Evolutionary conservation across 2,329 filamentous ascomycete genomes (phyloP).

Genomic region (Xylaria sp.): DNA sequence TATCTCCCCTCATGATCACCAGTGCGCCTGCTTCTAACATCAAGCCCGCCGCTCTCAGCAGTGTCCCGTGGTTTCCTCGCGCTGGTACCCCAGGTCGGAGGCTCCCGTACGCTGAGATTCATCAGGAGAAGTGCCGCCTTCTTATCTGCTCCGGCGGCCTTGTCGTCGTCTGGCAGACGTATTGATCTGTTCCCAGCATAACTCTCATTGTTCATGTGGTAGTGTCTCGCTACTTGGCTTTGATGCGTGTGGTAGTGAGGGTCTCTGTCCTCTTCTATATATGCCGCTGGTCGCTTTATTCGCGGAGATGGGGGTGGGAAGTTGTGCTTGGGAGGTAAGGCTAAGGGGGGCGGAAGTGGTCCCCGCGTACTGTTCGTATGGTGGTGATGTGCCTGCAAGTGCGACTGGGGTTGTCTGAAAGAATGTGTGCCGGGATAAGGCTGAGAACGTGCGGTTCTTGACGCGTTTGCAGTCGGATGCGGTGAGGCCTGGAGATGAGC

Average conservation of each 20-base stretch:
- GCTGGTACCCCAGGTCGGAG: slow-evolving; percentile 16
- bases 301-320: neutral
- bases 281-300: slow-evolving; percentile 39
- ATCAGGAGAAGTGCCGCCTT: slow-evolving; percentile 55
- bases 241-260: neutral
- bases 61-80: neutral
- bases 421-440: slow-evolving; percentile 12
- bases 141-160: slow-evolving; percentile 44
- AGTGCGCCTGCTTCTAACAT: neutral
- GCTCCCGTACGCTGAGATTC: slow-evolving; percentile 52
- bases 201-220: neutral
- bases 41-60: neutral
- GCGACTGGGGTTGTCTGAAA: slow-evolving; percentile 9
- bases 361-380: neutral
- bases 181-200: neutral
- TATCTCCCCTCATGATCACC: neutral
- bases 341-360: slow-evolving; percentile 9
- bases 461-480: slow-evolving; percentile 14
- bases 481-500: slow-evolving; percentile 24
- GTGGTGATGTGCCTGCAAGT: slow-evolving; percentile 5
- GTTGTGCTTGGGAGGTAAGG: slow-evolving; percentile 2
- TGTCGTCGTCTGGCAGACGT: slow-evolving; percentile 27
- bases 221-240: neutral
- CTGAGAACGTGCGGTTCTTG: slow-evolving; percentile 28
- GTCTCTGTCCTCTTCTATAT: slow-evolving; percentile 29